Percentiles rank a stretch among this genome's conserved stretches.
These are phyloP conservation scores for Blastomyces percursus DNA, from an alignment of 2,329 filamentous ascomycete genomes.

Conservation along the genomic window DNA sequence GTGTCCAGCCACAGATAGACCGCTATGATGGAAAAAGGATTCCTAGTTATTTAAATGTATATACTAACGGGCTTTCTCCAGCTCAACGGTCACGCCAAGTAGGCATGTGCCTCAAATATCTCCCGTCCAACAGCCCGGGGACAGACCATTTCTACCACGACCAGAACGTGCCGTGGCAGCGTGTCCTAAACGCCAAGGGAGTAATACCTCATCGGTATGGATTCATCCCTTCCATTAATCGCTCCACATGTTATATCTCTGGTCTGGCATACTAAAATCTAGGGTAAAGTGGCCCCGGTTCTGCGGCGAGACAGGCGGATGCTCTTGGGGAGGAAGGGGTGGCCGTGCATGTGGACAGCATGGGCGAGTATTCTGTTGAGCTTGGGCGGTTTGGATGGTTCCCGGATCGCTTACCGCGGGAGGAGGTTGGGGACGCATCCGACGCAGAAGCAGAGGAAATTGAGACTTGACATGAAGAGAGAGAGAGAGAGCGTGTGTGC, in stretches of 20 bases:
- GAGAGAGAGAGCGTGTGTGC: too few species aligned
- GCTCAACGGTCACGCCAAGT: constrained; percentile 72
- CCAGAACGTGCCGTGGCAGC: constrained; percentile 83
- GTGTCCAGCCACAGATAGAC: neutral
- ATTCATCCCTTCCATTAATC: neutral
- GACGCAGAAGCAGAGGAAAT: constrained; percentile 1
- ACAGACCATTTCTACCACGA: constrained; percentile 51
- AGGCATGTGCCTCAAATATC: constrained; percentile 78
- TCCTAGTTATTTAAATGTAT: too few species aligned
- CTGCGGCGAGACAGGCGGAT: constrained; percentile 34
- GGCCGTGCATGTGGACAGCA: constrained; percentile 29
- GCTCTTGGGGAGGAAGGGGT: constrained; percentile 34
- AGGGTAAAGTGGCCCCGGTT: constrained; percentile 29
- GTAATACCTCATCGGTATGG: constrained; percentile 69
- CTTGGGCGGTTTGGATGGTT: constrained; percentile 39
- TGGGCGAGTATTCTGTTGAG: constrained; percentile 37
- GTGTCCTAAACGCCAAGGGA: constrained; percentile 80
- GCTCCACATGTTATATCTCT: neutral
- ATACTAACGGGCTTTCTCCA: too few species aligned
- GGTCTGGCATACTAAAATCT: neutral
- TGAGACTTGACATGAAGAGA: neutral
- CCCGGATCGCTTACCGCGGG: constrained; percentile 40
- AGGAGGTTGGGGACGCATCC: constrained; percentile 20
- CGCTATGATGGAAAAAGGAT: neutral
- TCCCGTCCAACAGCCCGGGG: constrained; percentile 45